Percentiles rank a stretch among this genome's conserved stretches.
Evolutionary conservation across 768 basidiomycete genomes (phyloP).

Genomic region (Mrakia blollopis): DNA sequence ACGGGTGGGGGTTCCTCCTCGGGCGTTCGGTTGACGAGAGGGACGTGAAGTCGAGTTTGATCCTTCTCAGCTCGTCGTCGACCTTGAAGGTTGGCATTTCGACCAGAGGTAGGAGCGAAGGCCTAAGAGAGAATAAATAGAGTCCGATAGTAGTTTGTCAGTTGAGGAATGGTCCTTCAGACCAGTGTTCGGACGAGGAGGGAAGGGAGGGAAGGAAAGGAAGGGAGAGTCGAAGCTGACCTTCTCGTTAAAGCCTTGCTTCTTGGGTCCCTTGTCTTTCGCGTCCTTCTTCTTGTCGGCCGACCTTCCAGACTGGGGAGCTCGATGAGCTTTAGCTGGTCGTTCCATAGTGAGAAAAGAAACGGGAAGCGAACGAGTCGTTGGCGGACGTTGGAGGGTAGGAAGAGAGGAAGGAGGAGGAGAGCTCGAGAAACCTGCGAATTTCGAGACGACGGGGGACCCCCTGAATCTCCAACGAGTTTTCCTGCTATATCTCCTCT

Average conservation of each 20-base stretch:
- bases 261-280: constrained; percentile 61
- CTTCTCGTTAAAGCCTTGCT: constrained; percentile 81
- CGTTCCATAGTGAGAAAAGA: constrained; percentile 46
- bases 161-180: no score
- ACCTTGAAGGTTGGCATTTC: constrained; percentile 80
- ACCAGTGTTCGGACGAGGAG: no score
- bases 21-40: constrained; percentile 89
- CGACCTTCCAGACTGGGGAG: constrained; percentile 65
- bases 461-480: no score
- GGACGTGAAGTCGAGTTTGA: constrained; percentile 92
- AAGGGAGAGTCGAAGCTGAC: constrained; percentile 46
- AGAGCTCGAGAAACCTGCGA: no score
- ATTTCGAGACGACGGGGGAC: no score
- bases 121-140: constrained; percentile 51
- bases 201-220: constrained; percentile 25
- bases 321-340: constrained; percentile 76
- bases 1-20: constrained; percentile 76
- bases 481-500: no score
- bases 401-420: constrained; percentile 1
- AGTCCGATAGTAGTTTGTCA: not conserved
- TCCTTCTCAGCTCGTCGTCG: constrained; percentile 86
- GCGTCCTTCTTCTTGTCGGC: constrained; percentile 64
- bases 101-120: constrained; percentile 86
- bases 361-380: not conserved
- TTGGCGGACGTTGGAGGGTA: not conserved